Evolutionary conservation across 768 basidiomycete genomes (phyloP), one percentile per base, ranked within the genome.

Genomic region (Agaricus subrufescens): DNA sequence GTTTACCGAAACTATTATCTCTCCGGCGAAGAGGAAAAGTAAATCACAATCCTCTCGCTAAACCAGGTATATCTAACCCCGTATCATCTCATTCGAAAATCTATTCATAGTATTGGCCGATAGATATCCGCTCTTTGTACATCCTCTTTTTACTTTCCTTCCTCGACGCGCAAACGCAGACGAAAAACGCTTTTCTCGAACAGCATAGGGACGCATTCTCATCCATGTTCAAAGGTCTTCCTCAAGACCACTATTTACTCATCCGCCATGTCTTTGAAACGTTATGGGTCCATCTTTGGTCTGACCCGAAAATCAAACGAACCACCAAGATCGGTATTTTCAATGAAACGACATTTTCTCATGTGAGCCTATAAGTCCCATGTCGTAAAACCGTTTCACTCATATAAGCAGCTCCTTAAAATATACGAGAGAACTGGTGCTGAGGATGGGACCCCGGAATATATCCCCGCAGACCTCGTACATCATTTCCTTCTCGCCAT

Each of bases 401-500:
- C 12, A 7, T 19, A 15, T 19, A 3, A n/a, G 23, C 38, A 92
- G 85, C 75, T 97, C 23, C 58, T 86, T 29, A 89, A 87, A 69
- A 71, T 96, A 3, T 92, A 96, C 59, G 83, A 86, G 11, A 81
- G 89, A 2, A 67, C 67, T 4, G 68, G 65, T 31, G 62, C 82
- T 0, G 85, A 86, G 59, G 74, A 71, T 6, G 67, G 69, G 1
- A 74, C 79, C 19, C 66, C 72, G 2, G 83, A 84, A 14, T 73
- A 84, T 45, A 68, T 85, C 19, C 87, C 85, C 9, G 92, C 88
- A 1, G 86, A 95, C 60, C 76, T 96, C 3, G 85, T 82, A 0
- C 90, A 93, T 58, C 92, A 94, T 62, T 98, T 97, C 68, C 72
- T 97, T 10, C 80, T 95, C 27, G 88, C 87, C 1, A 83, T 93